phyloP scores from a whole-genome alignment of 2,329 filamentous ascomycete species.

The Cladosporium austrohemisphaericum region DNA sequence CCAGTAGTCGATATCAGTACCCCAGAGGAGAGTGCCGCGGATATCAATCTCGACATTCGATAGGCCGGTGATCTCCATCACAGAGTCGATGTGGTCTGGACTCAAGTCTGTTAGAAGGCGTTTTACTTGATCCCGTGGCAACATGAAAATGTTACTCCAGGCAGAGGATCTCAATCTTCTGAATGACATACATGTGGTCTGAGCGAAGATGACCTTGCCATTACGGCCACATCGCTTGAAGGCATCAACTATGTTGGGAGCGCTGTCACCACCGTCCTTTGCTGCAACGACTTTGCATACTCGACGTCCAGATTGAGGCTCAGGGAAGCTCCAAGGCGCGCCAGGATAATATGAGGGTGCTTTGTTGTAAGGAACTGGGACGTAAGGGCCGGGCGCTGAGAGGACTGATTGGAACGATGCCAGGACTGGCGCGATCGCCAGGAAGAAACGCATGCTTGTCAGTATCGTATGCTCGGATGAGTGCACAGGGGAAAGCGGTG shows the following conservation, averaged over 20 bases:
- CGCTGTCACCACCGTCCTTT: conserved; percentile 39
- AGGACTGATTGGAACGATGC: neutral
- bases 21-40: conserved; percentile 45
- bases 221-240: conserved; percentile 49
- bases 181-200: conserved; percentile 40
- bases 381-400: neutral
- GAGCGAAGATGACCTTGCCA: conserved; percentile 50
- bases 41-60: conserved; percentile 48
- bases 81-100: conserved; percentile 39
- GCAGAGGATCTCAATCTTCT: neutral
- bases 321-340: conserved; percentile 10
- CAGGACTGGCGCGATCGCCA: neutral
- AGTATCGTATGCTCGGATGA: neutral
- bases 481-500: neutral
- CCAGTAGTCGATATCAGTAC: conserved; percentile 49
- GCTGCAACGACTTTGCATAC: conserved; percentile 9
- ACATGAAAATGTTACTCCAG: neutral
- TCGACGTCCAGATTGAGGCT: neutral
- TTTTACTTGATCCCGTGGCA: too few relatives aligned
- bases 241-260: conserved; percentile 50
- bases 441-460: conserved; percentile 1
- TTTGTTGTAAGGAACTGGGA: conserved; percentile 8
- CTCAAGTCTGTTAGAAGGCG: too few relatives aligned
- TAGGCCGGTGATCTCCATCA: conserved; percentile 49
- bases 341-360: conserved; percentile 14